A percentile compares a stretch with the other conserved stretches of the same genome.
Evolutionary conservation across 108 stramenopile species (phyloP).

Genomic region (Pelagomonas calceolata): DNA sequence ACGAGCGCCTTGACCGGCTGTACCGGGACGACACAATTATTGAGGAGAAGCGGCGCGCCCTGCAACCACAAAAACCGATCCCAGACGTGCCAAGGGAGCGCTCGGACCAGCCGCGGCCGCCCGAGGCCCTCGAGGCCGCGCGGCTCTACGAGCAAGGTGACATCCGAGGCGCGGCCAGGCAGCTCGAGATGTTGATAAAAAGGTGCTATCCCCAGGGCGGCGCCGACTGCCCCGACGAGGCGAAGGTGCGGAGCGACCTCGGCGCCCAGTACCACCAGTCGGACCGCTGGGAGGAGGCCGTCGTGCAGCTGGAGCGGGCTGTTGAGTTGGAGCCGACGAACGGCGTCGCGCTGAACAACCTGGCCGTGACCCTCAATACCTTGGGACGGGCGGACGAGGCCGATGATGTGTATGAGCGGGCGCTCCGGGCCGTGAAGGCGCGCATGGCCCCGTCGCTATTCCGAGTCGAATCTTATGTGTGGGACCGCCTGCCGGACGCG

Average conservation of each 20-base stretch:
- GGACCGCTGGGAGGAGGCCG: not conserved
- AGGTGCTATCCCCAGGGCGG: no score
- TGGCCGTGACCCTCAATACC: not conserved
- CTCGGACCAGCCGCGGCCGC: no score
- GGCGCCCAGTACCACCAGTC: slow-evolving; percentile 12
- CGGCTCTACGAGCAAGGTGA: not conserved
- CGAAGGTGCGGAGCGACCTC: slow-evolving; percentile 6
- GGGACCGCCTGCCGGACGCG: no score
- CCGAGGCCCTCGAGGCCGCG: not conserved
- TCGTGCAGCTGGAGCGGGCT: not conserved
- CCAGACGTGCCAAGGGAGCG: no score
- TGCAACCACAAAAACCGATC: no score
- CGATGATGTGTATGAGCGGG: not conserved
- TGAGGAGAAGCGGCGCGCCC: no score
- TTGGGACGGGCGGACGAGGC: not conserved
- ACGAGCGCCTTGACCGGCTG: no score
- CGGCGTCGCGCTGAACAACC: slow-evolving; percentile 3
- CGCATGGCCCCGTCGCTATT: no score
- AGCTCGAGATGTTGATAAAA: no score
- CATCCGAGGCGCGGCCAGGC: not conserved
- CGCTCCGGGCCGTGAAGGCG: not conserved
- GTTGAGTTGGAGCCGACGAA: not conserved
- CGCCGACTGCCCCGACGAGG: no score
- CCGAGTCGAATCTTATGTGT: no score
- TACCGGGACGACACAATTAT: no score